phyloP scores from a whole-genome alignment of 2,329 filamentous ascomycete genomes.

The Nigrospora oryzae region DNA sequence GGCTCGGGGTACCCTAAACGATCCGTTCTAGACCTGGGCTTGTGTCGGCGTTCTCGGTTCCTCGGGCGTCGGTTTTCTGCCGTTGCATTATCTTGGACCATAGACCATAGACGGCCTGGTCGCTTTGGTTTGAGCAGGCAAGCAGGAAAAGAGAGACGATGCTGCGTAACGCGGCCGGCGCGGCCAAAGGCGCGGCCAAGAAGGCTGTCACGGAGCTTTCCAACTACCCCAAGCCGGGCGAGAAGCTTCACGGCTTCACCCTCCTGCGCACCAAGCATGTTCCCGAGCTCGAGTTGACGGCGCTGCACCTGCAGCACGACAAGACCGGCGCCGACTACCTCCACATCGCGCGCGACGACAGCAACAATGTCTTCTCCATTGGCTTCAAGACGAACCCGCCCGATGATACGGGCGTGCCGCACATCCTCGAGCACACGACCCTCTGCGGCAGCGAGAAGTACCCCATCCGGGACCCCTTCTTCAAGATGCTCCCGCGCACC shows the following conservation, averaged over 20 bases:
- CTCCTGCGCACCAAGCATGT: slow-evolving; percentile 84
- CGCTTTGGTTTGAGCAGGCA: too few species aligned
- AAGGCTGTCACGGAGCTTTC: slow-evolving; percentile 69
- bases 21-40: too few species aligned
- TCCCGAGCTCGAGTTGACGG: slow-evolving; percentile 86
- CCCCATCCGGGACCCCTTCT: slow-evolving; percentile 97
- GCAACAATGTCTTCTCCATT: slow-evolving; percentile 99
- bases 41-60: too few species aligned
- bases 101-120: too few species aligned
- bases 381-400: slow-evolving; percentile 99
- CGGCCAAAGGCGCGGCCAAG: slow-evolving; percentile 36
- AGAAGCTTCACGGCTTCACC: slow-evolving; percentile 89
- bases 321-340: slow-evolving; percentile 94
- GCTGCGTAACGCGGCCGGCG: slow-evolving; percentile 39
- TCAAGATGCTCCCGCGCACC: slow-evolving; percentile 97
- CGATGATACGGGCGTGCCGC: slow-evolving; percentile 90
- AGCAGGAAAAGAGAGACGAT: background rate
- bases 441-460: slow-evolving; percentile 95
- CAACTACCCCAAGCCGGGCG: slow-evolving; percentile 68
- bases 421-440: slow-evolving; percentile 96
- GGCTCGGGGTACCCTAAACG: background rate
- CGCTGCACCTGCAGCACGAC: slow-evolving; percentile 83
- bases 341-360: slow-evolving; percentile 88
- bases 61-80: too few species aligned
- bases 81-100: too few species aligned